Evolutionary conservation across 306 rosid genomes (phyloP), one percentile per base, ranked within the genome.

Genomic region (Oemleria cerasiformis): DNA sequence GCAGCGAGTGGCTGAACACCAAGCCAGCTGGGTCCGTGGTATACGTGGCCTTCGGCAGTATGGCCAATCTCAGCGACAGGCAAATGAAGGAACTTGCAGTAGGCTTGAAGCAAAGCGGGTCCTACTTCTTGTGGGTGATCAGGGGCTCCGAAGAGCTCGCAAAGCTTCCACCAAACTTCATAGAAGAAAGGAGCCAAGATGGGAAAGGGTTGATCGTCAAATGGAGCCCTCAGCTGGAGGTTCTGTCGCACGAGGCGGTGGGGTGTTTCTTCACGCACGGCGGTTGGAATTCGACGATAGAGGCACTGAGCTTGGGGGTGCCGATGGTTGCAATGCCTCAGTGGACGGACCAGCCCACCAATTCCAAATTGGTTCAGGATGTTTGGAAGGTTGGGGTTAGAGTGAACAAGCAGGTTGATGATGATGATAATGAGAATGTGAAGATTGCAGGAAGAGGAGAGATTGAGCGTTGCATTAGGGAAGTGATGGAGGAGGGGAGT

Each of bases 41-140:
- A 23, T 89, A 84, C 50, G 77, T 83, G 45, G 80, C 96, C 13
- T 89, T 84, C 60, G 92, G 96, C 0, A 89, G 90, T 82, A 75
- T 83, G 79, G 87, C 79, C 1, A 50, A 11, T 15, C 61, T 89
- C 0, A 79, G 79, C 68, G 71, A 8, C 54, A 63, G 69, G 43
- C 90, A 89, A 64, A 83, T 86, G 88, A 65, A 39, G 67, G 90
- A 89, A 62, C 80, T 89, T 15, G 80, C 87, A 25, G 9, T 68
- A 3, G 88, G 81, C 0, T 25, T 89, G 65, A 75, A 74, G 42
- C 72, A 42, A 65, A 75, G 73, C 59, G 78, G 82, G 23, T 42
- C 49, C 72, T 45, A 65, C 73, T 86, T 86, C 87, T 45, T 89
- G 25, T 86, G 92, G 96, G 96, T 84, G 25, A 76, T 84, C 13